These are phyloP conservation scores for Linnemannia elongata DNA, from an alignment of 192 early-diverging fungal genomes.

Conservation along the genomic window DNA sequence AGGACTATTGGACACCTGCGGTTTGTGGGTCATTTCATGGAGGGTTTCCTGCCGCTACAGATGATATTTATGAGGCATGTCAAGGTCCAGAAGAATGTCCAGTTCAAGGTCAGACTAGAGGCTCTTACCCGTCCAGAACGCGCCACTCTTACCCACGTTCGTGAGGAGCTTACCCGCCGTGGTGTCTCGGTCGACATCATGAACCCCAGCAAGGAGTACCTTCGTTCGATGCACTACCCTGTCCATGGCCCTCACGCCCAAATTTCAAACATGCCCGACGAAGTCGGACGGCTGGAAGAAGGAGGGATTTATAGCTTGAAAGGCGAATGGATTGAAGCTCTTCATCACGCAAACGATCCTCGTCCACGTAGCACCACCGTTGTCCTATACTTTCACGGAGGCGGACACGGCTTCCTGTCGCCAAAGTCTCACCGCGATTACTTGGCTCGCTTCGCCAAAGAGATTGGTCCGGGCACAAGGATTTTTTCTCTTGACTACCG, in stretches of 20 bases:
- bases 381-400: slow-evolving; percentile 44
- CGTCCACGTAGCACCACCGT: slow-evolving; percentile 28
- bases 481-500: slow-evolving; percentile 78
- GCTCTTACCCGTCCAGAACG: slow-evolving; percentile 21
- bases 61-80: neutral
- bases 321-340: slow-evolving; percentile 48
- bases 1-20: slow-evolving; percentile 25
- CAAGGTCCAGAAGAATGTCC: slow-evolving; percentile 21
- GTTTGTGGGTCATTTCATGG: slow-evolving; percentile 20
- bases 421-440: slow-evolving; percentile 37
- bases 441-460: slow-evolving; percentile 13
- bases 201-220: slow-evolving; percentile 34
- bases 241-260: neutral
- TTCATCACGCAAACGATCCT: slow-evolving; percentile 1
- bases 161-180: neutral
- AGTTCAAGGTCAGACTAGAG: slow-evolving; percentile 27
- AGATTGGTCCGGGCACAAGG: slow-evolving; percentile 39
- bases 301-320: slow-evolving; percentile 23
- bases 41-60: slow-evolving; percentile 9
- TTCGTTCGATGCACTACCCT: slow-evolving; percentile 40
- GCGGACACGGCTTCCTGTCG: slow-evolving; percentile 35
- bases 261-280: slow-evolving; percentile 39
- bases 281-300: slow-evolving; percentile 23
- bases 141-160: slow-evolving; percentile 9
- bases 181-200: slow-evolving; percentile 6